A percentile compares a stretch with the other conserved stretches of the same genome.
Conservation (phyloP, 1,284 basidiomycete genomes). For the Moesziomyces antarcticus region DNA sequence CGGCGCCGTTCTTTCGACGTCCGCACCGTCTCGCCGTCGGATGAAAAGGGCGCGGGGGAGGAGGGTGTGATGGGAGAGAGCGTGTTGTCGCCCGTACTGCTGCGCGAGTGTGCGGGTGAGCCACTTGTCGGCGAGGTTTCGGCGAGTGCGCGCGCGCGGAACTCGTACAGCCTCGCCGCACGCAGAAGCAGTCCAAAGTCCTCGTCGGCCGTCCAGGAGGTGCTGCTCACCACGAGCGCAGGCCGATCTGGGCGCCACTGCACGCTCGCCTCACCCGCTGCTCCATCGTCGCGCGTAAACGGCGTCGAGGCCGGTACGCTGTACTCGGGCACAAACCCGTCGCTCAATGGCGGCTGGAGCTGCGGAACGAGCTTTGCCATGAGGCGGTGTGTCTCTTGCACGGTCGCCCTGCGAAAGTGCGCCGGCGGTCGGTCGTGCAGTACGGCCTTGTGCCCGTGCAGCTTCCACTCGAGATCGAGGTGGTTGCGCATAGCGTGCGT, state of each 20-base stretch:
- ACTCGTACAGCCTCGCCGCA: constrained; percentile 73
- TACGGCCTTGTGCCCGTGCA: constrained; percentile 72
- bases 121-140: background rate
- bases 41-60: constrained; percentile 7
- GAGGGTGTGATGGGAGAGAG: constrained; percentile 31
- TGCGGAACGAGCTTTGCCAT: constrained; percentile 24
- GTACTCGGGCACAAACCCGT: constrained; percentile 35
- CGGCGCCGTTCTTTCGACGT: constrained; percentile 34
- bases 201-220: constrained; percentile 97
- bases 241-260: constrained; percentile 72
- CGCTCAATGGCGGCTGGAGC: constrained; percentile 22
- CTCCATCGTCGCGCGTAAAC: constrained; percentile 22
- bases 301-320: constrained; percentile 26
- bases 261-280: background rate
- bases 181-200: constrained; percentile 82
- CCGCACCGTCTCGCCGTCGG: constrained; percentile 8
- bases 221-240: constrained; percentile 88
- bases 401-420: constrained; percentile 16
- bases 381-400: constrained; percentile 43
- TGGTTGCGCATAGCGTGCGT: constrained; percentile 84
- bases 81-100: constrained; percentile 21
- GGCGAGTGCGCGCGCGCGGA: constrained; percentile 68
- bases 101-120: constrained; percentile 16
- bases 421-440: constrained; percentile 52
- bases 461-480: constrained; percentile 79